Conservation (phyloP, 1,139 yeast species). For the Geotrichum carabidarum region DNA sequence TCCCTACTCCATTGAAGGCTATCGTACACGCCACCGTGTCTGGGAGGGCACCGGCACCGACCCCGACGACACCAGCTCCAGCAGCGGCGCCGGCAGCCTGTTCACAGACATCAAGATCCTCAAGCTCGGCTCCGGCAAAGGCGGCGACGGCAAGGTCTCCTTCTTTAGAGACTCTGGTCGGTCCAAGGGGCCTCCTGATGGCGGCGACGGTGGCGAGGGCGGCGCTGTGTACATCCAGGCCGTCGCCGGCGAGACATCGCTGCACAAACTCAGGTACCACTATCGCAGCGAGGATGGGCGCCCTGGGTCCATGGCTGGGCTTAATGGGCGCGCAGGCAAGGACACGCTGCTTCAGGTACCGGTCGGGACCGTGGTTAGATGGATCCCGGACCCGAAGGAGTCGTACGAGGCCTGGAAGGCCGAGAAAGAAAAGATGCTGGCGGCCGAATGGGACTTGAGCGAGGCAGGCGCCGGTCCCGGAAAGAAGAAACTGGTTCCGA, state of each 20-base stretch:
- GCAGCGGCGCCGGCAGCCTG: slow-evolving; percentile 6
- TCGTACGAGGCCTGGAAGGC: slow-evolving; percentile 18
- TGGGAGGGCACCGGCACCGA: slow-evolving; percentile 21
- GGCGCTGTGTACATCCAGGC: slow-evolving; percentile 84
- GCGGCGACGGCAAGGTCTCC: slow-evolving; percentile 85
- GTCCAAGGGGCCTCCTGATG: slow-evolving; percentile 91
- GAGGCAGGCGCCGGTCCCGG: not conserved
- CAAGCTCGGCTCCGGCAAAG: slow-evolving; percentile 68
- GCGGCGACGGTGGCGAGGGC: slow-evolving; percentile 96
- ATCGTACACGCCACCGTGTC: slow-evolving; percentile 26
- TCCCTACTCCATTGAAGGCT: slow-evolving; percentile 31
- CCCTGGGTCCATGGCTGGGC: slow-evolving; percentile 66
- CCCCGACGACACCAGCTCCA: slow-evolving; percentile 1
- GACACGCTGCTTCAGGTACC: slow-evolving; percentile 83
- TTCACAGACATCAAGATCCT: slow-evolving; percentile 65
- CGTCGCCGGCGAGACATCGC: slow-evolving; percentile 59
- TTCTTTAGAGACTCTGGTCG: slow-evolving; percentile 82
- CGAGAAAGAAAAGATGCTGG: slow-evolving; percentile 17
- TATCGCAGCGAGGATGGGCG: slow-evolving; percentile 71
- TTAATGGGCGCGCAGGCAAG: slow-evolving; percentile 78
- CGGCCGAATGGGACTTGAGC: not conserved
- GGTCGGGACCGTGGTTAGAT: slow-evolving; percentile 77
- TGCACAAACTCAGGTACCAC: slow-evolving; percentile 62
- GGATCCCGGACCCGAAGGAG: slow-evolving; percentile 72
- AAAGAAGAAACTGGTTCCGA: slow-evolving; percentile 21